Conservation (phyloP, 2,329 filamentous ascomycete genomes). For the Sarocladium brachiariae region DNA sequence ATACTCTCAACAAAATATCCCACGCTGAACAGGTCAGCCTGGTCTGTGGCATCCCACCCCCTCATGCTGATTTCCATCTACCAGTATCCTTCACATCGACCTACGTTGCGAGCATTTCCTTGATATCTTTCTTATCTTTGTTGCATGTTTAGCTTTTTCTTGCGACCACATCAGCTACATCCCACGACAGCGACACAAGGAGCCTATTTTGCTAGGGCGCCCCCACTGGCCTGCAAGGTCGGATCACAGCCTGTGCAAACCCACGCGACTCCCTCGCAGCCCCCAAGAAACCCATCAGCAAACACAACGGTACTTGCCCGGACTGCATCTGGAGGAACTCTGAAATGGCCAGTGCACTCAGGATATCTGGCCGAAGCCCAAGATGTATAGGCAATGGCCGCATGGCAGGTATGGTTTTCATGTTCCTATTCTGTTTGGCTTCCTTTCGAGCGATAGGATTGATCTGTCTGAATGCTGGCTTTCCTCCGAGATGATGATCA, state of each 20-base stretch:
- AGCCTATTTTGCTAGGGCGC: not conserved
- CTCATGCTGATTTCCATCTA: no score
- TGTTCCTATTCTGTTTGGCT: not conserved
- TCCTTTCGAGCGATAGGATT: not conserved
- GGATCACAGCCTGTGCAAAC: no score
- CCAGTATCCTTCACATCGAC: no score
- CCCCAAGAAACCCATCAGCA: no score
- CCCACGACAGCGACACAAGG: not conserved
- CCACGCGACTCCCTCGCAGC: no score
- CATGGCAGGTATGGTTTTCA: not conserved
- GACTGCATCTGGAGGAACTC: not conserved
- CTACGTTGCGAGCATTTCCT: no score
- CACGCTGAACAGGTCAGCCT: not conserved
- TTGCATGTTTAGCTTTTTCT: not conserved
- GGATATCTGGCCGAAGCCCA: not conserved
- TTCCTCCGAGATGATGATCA: not conserved
- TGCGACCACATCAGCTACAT: not conserved
- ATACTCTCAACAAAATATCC: not conserved
- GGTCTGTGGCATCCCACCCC: conserved; percentile 1
- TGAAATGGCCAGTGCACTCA: not conserved
- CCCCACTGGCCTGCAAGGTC: conserved; percentile 2
- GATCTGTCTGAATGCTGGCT: no score
- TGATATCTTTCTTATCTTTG: not conserved
- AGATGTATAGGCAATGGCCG: conserved; percentile 1
- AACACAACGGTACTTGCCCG: no score